A percentile compares a stretch with the other conserved stretches of the same genome.
Conservation (phyloP, 2,329 filamentous ascomycete species). For the Cordyceps cicadae region DNA sequence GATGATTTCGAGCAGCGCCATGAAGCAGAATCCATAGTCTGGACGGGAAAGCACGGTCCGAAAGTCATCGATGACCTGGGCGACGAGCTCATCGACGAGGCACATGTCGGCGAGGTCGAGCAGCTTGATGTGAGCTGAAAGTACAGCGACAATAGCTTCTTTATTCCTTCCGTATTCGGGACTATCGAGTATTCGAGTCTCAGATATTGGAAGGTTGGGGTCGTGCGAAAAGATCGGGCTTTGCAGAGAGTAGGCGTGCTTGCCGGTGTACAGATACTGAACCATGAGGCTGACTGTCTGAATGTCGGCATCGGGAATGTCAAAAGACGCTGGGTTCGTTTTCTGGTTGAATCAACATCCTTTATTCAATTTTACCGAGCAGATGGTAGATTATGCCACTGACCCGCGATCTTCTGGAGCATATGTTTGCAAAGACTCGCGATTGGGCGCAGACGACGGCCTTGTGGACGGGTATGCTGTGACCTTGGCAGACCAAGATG, state of each 20-base stretch:
- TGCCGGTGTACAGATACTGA: constrained; percentile 8
- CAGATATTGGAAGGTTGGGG: neutral
- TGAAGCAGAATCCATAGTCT: neutral
- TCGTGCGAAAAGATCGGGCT: neutral
- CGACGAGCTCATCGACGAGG: neutral
- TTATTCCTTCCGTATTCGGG: neutral
- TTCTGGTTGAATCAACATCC: neutral
- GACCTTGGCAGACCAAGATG: neutral
- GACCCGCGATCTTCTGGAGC: neutral
- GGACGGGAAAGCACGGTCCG: neutral
- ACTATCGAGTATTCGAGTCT: neutral
- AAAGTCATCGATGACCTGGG: neutral
- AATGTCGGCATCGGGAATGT: neutral
- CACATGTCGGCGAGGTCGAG: neutral
- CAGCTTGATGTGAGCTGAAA: neutral
- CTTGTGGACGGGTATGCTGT: constrained; percentile 1
- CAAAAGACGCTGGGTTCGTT: neutral
- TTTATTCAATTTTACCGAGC: neutral
- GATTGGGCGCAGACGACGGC: constrained; percentile 4
- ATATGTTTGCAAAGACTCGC: neutral
- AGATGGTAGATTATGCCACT: neutral
- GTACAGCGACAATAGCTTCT: too few species aligned
- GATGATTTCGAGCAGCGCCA: neutral
- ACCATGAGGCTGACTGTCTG: neutral
- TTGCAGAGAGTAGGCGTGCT: neutral